A percentile compares a stretch with the other conserved stretches of the same genome.
These are phyloP conservation scores for Apiospora arundinis DNA, from an alignment of 2,329 filamentous ascomycete species.

Conservation along the genomic window DNA sequence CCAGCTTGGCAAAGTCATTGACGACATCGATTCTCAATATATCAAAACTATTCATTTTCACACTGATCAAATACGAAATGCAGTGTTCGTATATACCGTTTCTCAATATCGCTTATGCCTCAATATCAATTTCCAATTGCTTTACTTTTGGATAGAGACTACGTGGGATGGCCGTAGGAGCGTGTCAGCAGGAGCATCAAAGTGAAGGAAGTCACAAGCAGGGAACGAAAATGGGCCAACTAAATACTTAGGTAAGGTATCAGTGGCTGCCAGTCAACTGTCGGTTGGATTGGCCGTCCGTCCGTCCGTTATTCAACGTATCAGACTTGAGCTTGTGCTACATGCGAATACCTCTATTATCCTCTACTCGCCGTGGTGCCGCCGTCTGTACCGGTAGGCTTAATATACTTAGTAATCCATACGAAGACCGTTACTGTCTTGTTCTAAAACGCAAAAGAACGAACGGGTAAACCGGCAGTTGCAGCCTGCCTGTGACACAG, in stretches of 20 bases:
- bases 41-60: neutral
- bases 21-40: neutral
- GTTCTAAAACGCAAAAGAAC: neutral
- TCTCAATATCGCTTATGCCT: neutral
- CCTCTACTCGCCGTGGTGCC: neutral
- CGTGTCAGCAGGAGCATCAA: neutral
- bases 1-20: conserved; percentile 2
- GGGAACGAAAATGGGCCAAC: neutral
- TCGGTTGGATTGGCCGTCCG: neutral
- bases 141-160: neutral
- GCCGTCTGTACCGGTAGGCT: neutral
- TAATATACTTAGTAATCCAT: neutral
- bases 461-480: neutral
- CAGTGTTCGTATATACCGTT: neutral
- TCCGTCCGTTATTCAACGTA: neutral
- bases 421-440: neutral
- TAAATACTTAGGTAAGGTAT: too few species aligned
- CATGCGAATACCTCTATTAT: neutral
- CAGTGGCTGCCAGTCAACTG: too few species aligned
- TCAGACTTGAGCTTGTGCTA: too few species aligned
- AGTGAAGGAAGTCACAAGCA: neutral
- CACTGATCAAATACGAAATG: neutral
- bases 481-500: conserved; percentile 10
- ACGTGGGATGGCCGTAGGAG: neutral
- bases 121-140: neutral